phyloP scores from a whole-genome alignment of 164 flowering plant species.

The Euptelea pleiosperma region DNA sequence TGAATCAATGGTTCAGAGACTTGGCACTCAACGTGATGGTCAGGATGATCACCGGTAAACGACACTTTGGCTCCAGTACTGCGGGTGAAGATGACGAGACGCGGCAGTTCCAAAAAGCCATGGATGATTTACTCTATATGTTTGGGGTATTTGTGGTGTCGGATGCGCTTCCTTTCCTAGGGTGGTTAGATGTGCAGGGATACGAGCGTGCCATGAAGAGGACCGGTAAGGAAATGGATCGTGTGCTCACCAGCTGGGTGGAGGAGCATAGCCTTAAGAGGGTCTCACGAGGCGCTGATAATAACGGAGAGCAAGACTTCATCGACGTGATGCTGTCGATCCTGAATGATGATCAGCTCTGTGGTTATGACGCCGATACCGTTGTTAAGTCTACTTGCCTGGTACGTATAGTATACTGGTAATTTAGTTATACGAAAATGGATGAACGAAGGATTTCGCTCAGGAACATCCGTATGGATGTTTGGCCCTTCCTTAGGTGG shows the following conservation, averaged over 20 bases:
- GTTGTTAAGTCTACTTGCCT: slow-evolving; percentile 15
- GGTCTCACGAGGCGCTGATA: neutral
- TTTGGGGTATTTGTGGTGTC: slow-evolving; percentile 9
- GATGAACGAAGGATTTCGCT: too few relatives aligned
- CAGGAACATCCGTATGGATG: too few relatives aligned
- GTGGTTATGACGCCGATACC: slow-evolving; percentile 7
- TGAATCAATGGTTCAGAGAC: slow-evolving; percentile 12
- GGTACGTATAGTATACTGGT: too few relatives aligned
- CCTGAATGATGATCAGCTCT: neutral
- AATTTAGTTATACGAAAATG: too few relatives aligned
- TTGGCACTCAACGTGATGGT: slow-evolving; percentile 10
- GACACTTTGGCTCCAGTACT: neutral
- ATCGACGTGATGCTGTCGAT: slow-evolving; percentile 23
- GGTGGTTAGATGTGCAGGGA: slow-evolving; percentile 25
- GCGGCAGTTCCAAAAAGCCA: neutral
- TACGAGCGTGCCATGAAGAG: slow-evolving; percentile 18
- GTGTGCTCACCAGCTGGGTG: slow-evolving; percentile 12
- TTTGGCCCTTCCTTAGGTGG: too few relatives aligned
- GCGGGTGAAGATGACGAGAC: neutral
- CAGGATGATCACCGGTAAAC: slow-evolving; percentile 20
- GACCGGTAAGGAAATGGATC: slow-evolving; percentile 11
- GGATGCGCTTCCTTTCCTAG: slow-evolving; percentile 22
- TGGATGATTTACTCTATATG: slow-evolving; percentile 3
- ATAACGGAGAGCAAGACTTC: slow-evolving; percentile 15
- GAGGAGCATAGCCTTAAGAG: slow-evolving; percentile 12